Evolutionary conservation across 1,284 basidiomycete species (phyloP).

Genomic region (Sporisorium graminicola): DNA sequence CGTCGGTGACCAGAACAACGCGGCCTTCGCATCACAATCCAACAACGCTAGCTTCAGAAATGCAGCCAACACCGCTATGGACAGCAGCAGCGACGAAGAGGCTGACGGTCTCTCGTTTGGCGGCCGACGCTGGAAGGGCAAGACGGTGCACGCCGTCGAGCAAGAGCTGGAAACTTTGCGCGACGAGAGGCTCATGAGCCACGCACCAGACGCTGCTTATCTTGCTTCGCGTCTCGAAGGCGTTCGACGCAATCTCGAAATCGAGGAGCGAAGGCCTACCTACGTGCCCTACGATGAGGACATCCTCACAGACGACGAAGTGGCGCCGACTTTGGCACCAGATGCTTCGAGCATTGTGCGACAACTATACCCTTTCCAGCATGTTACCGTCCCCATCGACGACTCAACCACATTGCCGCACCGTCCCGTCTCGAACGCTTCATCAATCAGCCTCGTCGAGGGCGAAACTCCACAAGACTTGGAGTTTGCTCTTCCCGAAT

Average conservation of each 20-base stretch:
- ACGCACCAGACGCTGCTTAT: conserved; percentile 62
- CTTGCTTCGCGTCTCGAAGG: conserved; percentile 61
- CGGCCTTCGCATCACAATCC: conserved; percentile 2
- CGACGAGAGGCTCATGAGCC: conserved; percentile 59
- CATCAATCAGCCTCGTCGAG: conserved; percentile 46
- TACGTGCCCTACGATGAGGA: conserved; percentile 58
- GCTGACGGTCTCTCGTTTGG: conserved; percentile 50
- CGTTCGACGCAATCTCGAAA: conserved; percentile 60
- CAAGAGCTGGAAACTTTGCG: conserved; percentile 61
- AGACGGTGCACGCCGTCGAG: conserved; percentile 65
- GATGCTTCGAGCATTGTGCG: conserved; percentile 28
- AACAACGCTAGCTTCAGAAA: not conserved
- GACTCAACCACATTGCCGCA: conserved; percentile 26
- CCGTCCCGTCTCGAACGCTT: conserved; percentile 52
- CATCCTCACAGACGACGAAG: conserved; percentile 33
- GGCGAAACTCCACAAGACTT: conserved; percentile 51
- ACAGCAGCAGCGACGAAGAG: conserved; percentile 37
- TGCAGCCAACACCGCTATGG: not conserved
- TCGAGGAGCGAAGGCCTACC: conserved; percentile 41
- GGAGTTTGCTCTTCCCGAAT: conserved; percentile 33
- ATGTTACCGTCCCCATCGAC: not conserved
- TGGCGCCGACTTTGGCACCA: conserved; percentile 23
- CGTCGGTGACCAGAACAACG: conserved; percentile 20
- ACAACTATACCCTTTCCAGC: conserved; percentile 45
- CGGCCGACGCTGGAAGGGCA: conserved; percentile 60